Conservation (phyloP, 306 rosid species). For the Acacia melanoxylon region DNA sequence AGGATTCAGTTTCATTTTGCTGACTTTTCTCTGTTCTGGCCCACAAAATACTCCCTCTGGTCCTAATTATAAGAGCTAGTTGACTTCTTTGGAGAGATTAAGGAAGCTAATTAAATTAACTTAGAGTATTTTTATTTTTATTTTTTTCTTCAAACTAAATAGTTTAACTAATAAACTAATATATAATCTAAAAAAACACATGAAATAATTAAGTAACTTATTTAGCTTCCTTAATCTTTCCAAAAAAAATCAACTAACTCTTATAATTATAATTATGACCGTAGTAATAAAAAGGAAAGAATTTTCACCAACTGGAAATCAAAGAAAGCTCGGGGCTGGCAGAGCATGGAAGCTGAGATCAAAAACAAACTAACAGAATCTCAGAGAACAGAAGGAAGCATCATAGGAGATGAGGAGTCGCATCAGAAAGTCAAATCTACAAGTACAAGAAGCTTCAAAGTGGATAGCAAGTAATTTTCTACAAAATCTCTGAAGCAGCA, state of each 20-base stretch:
- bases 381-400: constrained; percentile 4
- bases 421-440: constrained; percentile 19
- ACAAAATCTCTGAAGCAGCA: constrained; percentile 18
- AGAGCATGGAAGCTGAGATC: constrained; percentile 17
- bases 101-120: no score
- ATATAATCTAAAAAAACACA: no score
- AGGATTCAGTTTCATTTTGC: constrained; percentile 8
- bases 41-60: no score
- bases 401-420: constrained; percentile 2
- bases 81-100: no score
- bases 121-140: no score
- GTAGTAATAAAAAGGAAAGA: constrained; percentile 23
- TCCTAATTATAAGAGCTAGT: no score
- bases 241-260: no score
- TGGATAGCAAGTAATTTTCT: constrained; percentile 22
- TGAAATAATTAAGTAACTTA: no score
- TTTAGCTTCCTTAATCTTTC: no score
- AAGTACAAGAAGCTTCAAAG: constrained; percentile 19
- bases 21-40: constrained; percentile 24
- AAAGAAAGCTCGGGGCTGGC: neutral
- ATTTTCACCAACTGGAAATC: constrained; percentile 17
- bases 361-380: constrained; percentile 13
- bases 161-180: no score
- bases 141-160: no score
- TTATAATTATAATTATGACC: no score